Conservation (phyloP, 805 yeast genomes). For the Pichia deserticola region DNA sequence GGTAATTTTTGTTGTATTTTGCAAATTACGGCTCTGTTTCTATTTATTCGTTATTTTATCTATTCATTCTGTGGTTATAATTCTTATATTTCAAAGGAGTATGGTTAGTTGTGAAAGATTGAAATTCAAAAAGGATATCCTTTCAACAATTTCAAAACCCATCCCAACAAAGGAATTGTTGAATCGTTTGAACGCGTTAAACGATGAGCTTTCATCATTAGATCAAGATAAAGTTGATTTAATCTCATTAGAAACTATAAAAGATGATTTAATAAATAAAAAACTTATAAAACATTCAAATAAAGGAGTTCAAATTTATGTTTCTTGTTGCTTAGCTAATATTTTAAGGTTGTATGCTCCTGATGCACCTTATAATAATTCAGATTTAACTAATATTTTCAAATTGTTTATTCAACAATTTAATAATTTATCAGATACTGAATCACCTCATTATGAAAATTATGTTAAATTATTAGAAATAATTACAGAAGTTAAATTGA, state of each 20-base stretch:
- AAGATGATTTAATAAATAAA: constrained; percentile 46
- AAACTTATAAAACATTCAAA: constrained; percentile 58
- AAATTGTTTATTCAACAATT: constrained; percentile 59
- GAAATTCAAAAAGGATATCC: constrained; percentile 25
- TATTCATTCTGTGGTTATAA: too few species aligned
- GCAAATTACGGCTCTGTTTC: too few species aligned
- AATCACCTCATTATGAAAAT: constrained; percentile 56
- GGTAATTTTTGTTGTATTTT: too few species aligned
- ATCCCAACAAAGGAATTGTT: constrained; percentile 58
- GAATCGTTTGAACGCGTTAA: constrained; percentile 47
- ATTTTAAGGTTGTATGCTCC: constrained; percentile 77
- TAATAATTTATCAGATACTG: constrained; percentile 38
- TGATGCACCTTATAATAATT: constrained; percentile 74
- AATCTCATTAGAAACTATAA: constrained; percentile 36
- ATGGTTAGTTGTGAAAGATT: neutral
- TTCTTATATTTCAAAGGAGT: too few species aligned
- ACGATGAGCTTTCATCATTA: constrained; percentile 53
- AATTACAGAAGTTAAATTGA: constrained; percentile 65
- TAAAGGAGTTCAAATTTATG: constrained; percentile 58
- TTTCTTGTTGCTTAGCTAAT: constrained; percentile 71
- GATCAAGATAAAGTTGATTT: constrained; percentile 55
- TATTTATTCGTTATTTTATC: too few species aligned
- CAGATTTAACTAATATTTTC: constrained; percentile 58
- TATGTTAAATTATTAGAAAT: constrained; percentile 58
- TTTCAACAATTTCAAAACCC: constrained; percentile 50